phyloP scores from a whole-genome alignment of 352 stramenopile species.

The Pythium guiyangense region DNA sequence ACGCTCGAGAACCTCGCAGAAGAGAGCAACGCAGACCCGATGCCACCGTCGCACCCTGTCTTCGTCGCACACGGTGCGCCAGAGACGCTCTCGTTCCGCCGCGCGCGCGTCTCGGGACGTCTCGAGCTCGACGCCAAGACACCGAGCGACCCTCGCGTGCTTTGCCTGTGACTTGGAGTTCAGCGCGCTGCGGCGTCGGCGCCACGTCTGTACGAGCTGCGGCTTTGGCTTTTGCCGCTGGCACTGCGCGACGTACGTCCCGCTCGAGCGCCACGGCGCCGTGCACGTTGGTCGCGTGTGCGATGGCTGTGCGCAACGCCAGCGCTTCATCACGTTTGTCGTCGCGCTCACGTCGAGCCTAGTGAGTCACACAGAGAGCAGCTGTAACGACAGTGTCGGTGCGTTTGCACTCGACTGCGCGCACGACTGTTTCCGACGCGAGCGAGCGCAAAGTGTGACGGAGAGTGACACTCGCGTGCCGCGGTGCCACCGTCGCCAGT shows the following conservation, averaged over 20 bases:
- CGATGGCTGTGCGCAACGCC: conserved; percentile 19
- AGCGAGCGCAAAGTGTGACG: not conserved
- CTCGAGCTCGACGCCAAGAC: conserved; percentile 6
- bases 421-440: conserved; percentile 6
- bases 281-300: conserved; percentile 13
- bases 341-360: conserved; percentile 18
- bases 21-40: not conserved
- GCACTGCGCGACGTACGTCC: conserved; percentile 21
- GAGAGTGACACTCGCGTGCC: not conserved
- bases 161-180: conserved; percentile 22
- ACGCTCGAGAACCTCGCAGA: not conserved
- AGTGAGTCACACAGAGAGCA: not conserved
- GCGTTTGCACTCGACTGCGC: not conserved
- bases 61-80: not conserved
- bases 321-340: conserved; percentile 29
- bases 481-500: conserved; percentile 10
- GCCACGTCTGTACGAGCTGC: conserved; percentile 23
- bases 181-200: conserved; percentile 11
- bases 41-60: not conserved
- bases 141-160: conserved; percentile 8
- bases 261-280: conserved; percentile 2
- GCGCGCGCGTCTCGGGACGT: conserved; percentile 1
- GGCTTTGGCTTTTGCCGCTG: conserved; percentile 19
- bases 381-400: too few relatives aligned
- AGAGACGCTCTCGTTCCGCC: conserved; percentile 5